phyloP scores from a whole-genome alignment of 2,329 filamentous ascomycete species.

The Cladophialophora immunda region DNA sequence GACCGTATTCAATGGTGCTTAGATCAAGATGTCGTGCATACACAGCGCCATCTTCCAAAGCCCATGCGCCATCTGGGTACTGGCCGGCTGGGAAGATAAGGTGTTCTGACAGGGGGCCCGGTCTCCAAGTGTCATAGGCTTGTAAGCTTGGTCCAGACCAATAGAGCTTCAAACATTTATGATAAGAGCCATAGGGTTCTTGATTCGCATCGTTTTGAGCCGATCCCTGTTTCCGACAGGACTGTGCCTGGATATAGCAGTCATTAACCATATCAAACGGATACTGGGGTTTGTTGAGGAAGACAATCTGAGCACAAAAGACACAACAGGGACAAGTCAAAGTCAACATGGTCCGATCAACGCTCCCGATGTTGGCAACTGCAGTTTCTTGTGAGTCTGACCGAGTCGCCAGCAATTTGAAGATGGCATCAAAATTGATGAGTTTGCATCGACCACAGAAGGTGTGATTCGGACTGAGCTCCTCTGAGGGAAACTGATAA shows the following conservation, averaged over 20 bases:
- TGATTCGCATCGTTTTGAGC: neutral
- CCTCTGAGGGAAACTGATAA: neutral
- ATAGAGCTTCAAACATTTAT: constrained; percentile 8
- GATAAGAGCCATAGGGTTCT: neutral
- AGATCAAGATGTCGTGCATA: neutral
- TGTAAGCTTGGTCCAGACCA: constrained; percentile 8
- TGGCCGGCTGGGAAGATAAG: constrained; percentile 11
- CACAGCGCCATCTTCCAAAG: neutral
- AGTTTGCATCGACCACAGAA: constrained; percentile 9
- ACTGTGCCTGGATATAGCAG: constrained; percentile 4
- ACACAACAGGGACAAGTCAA: constrained; percentile 7
- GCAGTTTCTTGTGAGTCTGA: neutral
- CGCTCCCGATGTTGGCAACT: neutral
- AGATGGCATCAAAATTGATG: constrained; percentile 12
- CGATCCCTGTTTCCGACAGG: neutral
- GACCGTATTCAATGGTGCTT: neutral
- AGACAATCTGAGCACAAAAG: constrained; percentile 12
- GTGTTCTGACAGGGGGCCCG: constrained; percentile 11
- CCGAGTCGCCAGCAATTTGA: neutral
- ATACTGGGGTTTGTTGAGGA: constrained; percentile 10
- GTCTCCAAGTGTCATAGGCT: constrained; percentile 3
- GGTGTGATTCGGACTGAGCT: neutral
- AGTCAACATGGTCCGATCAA: neutral
- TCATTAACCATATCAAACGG: neutral
- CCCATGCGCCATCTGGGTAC: neutral